These are phyloP conservation scores for Trebouxia gelatinosa DNA, from an alignment of 163 green algal species.

Conservation along the genomic window DNA sequence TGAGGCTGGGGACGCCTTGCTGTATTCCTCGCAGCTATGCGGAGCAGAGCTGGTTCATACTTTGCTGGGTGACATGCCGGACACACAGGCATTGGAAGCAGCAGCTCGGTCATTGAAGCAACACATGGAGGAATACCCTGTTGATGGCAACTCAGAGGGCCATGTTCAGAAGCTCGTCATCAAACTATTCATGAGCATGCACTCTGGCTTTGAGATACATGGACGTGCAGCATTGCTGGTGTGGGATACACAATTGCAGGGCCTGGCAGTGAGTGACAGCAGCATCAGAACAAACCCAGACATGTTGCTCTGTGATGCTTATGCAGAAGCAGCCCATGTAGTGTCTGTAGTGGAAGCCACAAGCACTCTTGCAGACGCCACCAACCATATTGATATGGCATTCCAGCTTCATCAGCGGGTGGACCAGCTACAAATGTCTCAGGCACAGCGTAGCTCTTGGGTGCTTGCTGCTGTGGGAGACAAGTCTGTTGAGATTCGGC, in stretches of 20 bases:
- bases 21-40: conserved; percentile 6
- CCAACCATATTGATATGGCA: not conserved
- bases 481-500: conserved; percentile 5
- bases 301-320: not conserved
- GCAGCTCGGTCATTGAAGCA: conserved; percentile 12
- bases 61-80: conserved; percentile 15
- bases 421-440: conserved; percentile 8
- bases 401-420: conserved; percentile 23
- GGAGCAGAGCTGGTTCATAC: not conserved
- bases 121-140: not conserved
- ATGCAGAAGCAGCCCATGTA: conserved; percentile 3
- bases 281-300: conserved; percentile 17
- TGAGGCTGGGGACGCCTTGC: conserved; percentile 12
- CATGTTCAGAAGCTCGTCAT: conserved; percentile 14
- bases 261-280: conserved; percentile 12
- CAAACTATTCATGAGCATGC: not conserved
- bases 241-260: conserved; percentile 15
- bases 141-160: not conserved
- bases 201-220: not conserved
- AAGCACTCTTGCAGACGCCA: not conserved
- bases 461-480: not conserved
- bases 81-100: conserved; percentile 12
- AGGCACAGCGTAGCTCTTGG: conserved; percentile 1
- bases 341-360: conserved; percentile 11
- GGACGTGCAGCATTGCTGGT: conserved; percentile 18